Conservation (phyloP, 495 filamentous ascomycete genomes). For the Penicillium chermesinum region DNA sequence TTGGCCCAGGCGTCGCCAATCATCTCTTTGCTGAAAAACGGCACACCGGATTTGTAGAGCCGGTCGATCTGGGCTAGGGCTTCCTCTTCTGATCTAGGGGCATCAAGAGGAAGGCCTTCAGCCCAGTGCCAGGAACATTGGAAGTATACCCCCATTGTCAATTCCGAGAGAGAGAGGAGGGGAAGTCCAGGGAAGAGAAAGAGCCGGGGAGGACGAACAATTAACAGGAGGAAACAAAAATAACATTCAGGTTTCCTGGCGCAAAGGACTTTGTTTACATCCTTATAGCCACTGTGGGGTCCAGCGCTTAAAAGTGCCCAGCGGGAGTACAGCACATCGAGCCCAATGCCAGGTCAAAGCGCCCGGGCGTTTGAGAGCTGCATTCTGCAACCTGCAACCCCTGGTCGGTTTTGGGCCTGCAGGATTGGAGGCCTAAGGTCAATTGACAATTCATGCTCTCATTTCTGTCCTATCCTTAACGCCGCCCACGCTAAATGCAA, state of each 20-base stretch:
- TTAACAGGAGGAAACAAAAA: background rate
- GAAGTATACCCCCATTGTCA: background rate
- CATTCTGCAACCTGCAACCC: background rate
- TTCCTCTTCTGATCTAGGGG: conserved; percentile 8
- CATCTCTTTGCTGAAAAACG: conserved; percentile 16
- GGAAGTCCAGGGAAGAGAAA: too few relatives aligned
- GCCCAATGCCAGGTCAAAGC: background rate
- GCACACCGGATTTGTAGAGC: conserved; percentile 10
- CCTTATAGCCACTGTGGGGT: background rate
- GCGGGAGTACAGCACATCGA: background rate
- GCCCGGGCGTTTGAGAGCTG: background rate
- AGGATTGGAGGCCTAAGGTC: background rate
- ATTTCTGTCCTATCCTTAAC: conserved; percentile 3
- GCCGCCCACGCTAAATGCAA: conserved; percentile 20
- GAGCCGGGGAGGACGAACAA: too few relatives aligned
- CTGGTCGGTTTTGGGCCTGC: background rate
- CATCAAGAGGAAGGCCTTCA: background rate
- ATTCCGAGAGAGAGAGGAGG: background rate
- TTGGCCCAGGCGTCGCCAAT: conserved; percentile 11
- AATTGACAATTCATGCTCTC: background rate
- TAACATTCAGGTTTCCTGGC: background rate
- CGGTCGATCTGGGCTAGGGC: conserved; percentile 11
- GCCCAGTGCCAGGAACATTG: background rate
- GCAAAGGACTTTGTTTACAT: background rate
- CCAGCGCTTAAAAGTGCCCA: background rate